Conservation (phyloP, 2,329 filamentous ascomycete genomes). For the Epichloe scottii region DNA sequence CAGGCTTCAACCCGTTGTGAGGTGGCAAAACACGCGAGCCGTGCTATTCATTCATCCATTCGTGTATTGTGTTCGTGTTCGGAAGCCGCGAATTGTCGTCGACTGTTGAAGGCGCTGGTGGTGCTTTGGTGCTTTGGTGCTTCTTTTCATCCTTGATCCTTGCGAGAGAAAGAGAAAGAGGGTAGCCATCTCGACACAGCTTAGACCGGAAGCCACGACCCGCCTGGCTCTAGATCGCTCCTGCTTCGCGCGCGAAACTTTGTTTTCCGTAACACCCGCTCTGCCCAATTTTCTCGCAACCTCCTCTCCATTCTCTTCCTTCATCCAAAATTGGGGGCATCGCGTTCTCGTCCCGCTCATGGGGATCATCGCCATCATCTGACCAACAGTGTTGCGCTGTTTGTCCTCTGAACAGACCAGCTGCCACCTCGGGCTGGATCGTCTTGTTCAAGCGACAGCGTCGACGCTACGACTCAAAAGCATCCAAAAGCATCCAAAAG, state of each 20-base stretch:
- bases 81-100: too few species aligned
- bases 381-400: neutral
- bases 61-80: too few species aligned
- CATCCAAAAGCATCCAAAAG: neutral
- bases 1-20: neutral
- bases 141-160: neutral
- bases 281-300: neutral
- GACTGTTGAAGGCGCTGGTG: too few species aligned
- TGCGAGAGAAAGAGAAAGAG: neutral
- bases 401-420: neutral
- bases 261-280: constrained; percentile 3
- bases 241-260: constrained; percentile 3
- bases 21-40: too few species aligned
- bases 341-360: neutral
- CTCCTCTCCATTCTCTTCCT: neutral
- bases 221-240: constrained; percentile 1
- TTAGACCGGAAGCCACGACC: constrained; percentile 6
- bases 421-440: neutral
- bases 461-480: constrained; percentile 2
- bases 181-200: constrained; percentile 2
- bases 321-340: neutral
- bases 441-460: neutral
- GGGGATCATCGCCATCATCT: neutral
- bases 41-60: too few species aligned
- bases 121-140: neutral